phyloP scores from a whole-genome alignment of 306 rosid genomes.

The Trifolium pratense region DNA sequence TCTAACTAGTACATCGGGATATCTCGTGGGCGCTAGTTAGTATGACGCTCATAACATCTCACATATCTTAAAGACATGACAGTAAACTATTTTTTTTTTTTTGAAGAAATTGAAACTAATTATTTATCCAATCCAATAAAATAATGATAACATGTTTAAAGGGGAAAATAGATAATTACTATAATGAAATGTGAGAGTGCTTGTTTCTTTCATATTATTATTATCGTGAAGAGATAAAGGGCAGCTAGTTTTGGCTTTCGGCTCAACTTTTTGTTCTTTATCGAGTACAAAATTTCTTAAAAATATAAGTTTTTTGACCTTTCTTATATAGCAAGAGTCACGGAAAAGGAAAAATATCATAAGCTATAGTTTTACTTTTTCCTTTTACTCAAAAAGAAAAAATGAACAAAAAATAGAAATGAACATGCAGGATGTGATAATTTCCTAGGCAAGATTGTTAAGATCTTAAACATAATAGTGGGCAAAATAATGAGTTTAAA shows the following conservation, averaged over 20 bases:
- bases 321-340: neutral
- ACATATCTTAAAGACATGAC: no score
- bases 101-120: no score
- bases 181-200: slow-evolving; percentile 28
- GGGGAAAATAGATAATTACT: slow-evolving; percentile 32
- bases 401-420: neutral
- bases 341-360: neutral
- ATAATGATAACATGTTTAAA: neutral
- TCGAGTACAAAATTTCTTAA: neutral
- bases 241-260: slow-evolving; percentile 35
- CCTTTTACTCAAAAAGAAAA: neutral
- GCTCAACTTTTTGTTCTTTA: slow-evolving; percentile 41
- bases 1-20: no score
- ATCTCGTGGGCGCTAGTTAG: no score
- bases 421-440: neutral
- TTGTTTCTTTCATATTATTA: slow-evolving; percentile 9
- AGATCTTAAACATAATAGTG: neutral
- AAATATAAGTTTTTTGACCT: neutral
- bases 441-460: neutral
- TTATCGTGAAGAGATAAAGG: neutral
- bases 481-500: no score
- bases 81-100: no score
- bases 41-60: no score
- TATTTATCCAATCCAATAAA: neutral
- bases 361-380: slow-evolving; percentile 13